phyloP scores from a whole-genome alignment of 2,329 filamentous ascomycete species.

The Talaromyces sp. region DNA sequence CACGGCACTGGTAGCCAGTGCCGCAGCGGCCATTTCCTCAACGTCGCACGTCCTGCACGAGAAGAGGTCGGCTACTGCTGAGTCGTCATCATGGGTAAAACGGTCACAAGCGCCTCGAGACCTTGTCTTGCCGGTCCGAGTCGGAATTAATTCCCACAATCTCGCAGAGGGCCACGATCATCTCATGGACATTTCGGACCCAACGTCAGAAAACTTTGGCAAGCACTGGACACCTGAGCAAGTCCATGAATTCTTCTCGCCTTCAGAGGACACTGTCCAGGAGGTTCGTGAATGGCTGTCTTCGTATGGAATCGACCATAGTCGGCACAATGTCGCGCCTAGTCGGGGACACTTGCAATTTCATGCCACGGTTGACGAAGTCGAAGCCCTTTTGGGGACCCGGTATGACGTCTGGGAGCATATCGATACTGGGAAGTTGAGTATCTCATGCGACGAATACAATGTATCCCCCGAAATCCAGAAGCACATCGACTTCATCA shows the following conservation, averaged over 20 bases:
- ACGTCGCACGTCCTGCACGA: neutral
- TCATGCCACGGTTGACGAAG: conserved; percentile 4
- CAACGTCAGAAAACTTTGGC: neutral
- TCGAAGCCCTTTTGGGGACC: conserved; percentile 3
- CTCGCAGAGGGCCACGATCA: neutral
- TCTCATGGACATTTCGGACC: conserved; percentile 4
- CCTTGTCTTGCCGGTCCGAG: neutral
- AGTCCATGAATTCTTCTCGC: neutral
- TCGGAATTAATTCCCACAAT: neutral
- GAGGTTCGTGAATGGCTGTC: neutral
- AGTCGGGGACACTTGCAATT: conserved; percentile 3
- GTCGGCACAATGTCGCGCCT: neutral
- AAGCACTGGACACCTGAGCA: neutral
- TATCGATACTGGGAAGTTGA: neutral
- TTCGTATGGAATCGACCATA: neutral
- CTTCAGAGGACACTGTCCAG: neutral
- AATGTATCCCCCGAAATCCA: neutral
- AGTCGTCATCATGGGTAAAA: neutral
- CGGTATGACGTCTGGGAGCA: conserved; percentile 2
- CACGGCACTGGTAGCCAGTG: neutral
- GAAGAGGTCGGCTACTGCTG: neutral
- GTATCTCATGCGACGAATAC: conserved; percentile 4
- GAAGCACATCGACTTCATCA: conserved; percentile 5
- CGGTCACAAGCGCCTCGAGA: neutral
- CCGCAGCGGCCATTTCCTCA: neutral